Evolutionary conservation across 257 asterid species (phyloP), one percentile per base, ranked within the genome.

Genomic region (Gynochthodes officinalis): DNA sequence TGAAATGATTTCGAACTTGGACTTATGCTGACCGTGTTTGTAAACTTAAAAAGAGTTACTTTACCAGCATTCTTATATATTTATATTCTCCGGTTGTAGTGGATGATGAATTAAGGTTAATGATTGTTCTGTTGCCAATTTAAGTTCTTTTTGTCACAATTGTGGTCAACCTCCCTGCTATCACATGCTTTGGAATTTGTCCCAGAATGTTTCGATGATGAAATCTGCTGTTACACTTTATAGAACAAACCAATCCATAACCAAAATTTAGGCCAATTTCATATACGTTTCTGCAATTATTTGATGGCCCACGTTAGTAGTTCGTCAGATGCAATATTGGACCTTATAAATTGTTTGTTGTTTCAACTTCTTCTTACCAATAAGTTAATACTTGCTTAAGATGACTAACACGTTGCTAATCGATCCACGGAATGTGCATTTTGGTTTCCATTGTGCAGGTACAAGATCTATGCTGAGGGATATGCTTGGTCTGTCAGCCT

Each of bases 401-500:
- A 48, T 19, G 23, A 15, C 64, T 30, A 59, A 21, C 23, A 30
- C 30, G 2, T 27, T 13, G 11, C 33, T 4, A 25, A 8, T 32
- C 46, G 9, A n/a, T n/a, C n/a, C n/a, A n/a, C n/a, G n/a, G n/a
- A n/a, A n/a, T n/a, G 37, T 28, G 30, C 53, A 18, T 16, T 70
- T 7, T 19, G 53, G 9, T n/a, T 32, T 14, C 10, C 30, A 9
- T 32, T 25, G 27, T 57, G 81, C 73, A 89, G 93, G 78, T 89
- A 86, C 85, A 89, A 89, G 87, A 89, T 89, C 55, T 89, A 89
- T 77, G 93, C 96, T 33, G 96, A 89, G 81, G 96, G 94, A 32
- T 89, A 86, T 73, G 96, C 96, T 53, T 89, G 96, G 96, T 89
- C 96, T 16, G 96, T 89, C 55, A 89, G 96, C 85, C 76, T 89